phyloP scores from a whole-genome alignment of 768 basidiomycete genomes.

The Pleurotus giganteus region DNA sequence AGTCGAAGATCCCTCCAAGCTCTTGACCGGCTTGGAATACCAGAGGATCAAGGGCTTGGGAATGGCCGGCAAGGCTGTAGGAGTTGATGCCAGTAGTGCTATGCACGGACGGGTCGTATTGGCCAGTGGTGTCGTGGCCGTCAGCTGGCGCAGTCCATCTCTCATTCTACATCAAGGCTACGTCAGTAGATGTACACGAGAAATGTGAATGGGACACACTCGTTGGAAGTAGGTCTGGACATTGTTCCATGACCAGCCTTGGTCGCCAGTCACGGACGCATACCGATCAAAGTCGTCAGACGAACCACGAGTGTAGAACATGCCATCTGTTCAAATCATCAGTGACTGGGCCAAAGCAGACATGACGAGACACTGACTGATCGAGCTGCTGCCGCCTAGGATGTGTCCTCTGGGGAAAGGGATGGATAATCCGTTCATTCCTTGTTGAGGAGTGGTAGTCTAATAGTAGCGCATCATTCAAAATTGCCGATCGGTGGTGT shows the following conservation, averaged over 20 bases:
- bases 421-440: constrained; percentile 13
- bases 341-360: background rate
- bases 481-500: background rate
- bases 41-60: no score
- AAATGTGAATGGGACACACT: constrained; percentile 10
- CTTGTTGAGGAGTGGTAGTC: constrained; percentile 18
- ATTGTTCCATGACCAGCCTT: constrained; percentile 28
- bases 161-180: constrained; percentile 23
- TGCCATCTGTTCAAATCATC: constrained; percentile 17
- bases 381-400: constrained; percentile 17
- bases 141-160: constrained; percentile 14
- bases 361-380: constrained; percentile 19
- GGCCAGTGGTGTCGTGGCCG: no score
- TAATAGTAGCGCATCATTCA: constrained; percentile 13
- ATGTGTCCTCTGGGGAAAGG: constrained; percentile 17
- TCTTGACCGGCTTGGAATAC: no score
- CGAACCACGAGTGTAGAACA: constrained; percentile 25
- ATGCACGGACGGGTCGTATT: no score
- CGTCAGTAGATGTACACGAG: background rate
- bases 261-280: constrained; percentile 21
- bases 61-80: no score
- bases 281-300: no score
- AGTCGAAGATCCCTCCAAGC: no score
- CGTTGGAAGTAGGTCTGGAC: constrained; percentile 23
- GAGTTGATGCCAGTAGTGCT: no score